phyloP scores from a whole-genome alignment of 441 rosid genomes.

The Populus hybrid region DNA sequence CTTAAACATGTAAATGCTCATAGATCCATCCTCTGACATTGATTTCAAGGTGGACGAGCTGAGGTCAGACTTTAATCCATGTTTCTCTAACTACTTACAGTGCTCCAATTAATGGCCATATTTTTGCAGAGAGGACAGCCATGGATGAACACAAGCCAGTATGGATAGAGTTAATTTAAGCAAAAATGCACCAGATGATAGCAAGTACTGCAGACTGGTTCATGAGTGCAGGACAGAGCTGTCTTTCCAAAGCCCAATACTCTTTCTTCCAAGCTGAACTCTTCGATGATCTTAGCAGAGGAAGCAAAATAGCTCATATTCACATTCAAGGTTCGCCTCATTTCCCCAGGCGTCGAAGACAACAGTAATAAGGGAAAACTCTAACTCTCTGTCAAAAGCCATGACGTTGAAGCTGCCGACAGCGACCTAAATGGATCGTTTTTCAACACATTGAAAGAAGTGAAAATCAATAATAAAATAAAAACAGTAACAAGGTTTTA shows the following conservation, averaged over 20 bases:
- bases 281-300: slow-evolving; percentile 38
- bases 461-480: slow-evolving; percentile 20
- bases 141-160: background rate
- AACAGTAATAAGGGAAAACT: background rate
- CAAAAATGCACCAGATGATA: slow-evolving; percentile 4
- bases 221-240: slow-evolving; percentile 63
- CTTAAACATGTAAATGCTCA: background rate
- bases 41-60: background rate
- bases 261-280: slow-evolving; percentile 63
- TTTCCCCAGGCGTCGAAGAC: background rate
- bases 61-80: background rate
- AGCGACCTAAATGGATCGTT: slow-evolving; percentile 54
- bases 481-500: slow-evolving; percentile 10
- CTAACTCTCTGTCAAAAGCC: slow-evolving; percentile 65
- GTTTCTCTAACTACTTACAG: background rate
- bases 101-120: background rate
- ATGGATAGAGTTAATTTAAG: background rate
- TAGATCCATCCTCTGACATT: background rate
- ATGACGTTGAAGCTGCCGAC: slow-evolving; percentile 44
- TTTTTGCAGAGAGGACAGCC: background rate
- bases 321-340: background rate
- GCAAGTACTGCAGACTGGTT: slow-evolving; percentile 43
- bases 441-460: slow-evolving; percentile 25
- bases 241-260: slow-evolving; percentile 90
- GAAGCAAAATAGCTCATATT: background rate